phyloP scores from a whole-genome alignment of 2,329 filamentous ascomycete genomes.

The Cercospora berteroae region DNA sequence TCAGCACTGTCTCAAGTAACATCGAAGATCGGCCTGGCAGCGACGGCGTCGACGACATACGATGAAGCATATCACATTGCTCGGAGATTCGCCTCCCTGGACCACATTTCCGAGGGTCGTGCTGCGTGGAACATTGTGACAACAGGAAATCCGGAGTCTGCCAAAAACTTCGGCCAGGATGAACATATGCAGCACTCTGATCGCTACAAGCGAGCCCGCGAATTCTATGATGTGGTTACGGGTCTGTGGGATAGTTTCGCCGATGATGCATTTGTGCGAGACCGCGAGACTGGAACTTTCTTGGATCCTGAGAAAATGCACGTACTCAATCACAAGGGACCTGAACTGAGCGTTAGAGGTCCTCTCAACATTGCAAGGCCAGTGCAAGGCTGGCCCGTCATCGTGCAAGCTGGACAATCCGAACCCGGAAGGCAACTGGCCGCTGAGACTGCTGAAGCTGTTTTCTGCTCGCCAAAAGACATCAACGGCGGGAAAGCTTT shows the following conservation, averaged over 20 bases:
- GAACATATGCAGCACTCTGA: slow-evolving; percentile 51
- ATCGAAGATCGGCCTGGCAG: slow-evolving; percentile 42
- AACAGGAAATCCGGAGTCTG: slow-evolving; percentile 48
- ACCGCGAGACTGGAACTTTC: slow-evolving; percentile 50
- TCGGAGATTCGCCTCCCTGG: slow-evolving; percentile 39
- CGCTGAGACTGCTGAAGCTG: slow-evolving; percentile 30
- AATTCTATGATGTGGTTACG: slow-evolving; percentile 41
- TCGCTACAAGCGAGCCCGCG: slow-evolving; percentile 51
- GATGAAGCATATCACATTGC: slow-evolving; percentile 41
- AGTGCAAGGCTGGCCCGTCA: slow-evolving; percentile 31
- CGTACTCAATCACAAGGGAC: slow-evolving; percentile 51
- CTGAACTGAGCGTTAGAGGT: slow-evolving; percentile 29
- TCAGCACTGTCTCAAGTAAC: slow-evolving; percentile 48
- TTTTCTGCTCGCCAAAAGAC: slow-evolving; percentile 30
- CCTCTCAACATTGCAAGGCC: slow-evolving; percentile 30
- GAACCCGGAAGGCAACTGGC: slow-evolving; percentile 31
- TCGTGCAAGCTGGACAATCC: slow-evolving; percentile 31
- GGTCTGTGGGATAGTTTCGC: slow-evolving; percentile 42
- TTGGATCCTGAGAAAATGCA: slow-evolving; percentile 55
- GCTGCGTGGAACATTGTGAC: slow-evolving; percentile 54
- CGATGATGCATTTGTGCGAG: slow-evolving; percentile 54
- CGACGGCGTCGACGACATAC: slow-evolving; percentile 42
- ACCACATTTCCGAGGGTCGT: slow-evolving; percentile 40
- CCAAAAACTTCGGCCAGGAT: slow-evolving; percentile 48
- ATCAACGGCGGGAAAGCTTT: slow-evolving; percentile 26